Evolutionary conservation across 257 asterid genomes (phyloP), one percentile per base, ranked within the genome.

Genomic region (Gynochthodes officinalis): DNA sequence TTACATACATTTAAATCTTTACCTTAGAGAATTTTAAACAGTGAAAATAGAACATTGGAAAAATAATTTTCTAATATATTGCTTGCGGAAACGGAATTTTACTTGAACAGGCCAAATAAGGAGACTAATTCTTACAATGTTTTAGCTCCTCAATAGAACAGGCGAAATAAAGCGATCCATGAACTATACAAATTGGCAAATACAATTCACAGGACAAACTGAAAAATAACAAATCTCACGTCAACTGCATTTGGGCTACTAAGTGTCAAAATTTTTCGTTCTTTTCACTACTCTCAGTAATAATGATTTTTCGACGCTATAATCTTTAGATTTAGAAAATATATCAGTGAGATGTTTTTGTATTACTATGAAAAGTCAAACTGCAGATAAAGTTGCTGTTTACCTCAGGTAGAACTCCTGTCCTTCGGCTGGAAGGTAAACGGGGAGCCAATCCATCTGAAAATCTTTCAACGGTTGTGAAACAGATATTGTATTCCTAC

Each of bases 351-450:
- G 11, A 9, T 13, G 2, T 27, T 49, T 5, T 35, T 72, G 9
- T 4, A 32, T 19, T 62, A 48, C 57, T 5, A 44, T 65, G 25
- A 28, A 63, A 52, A 28, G 19, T 12, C 25, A n/a, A 64, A 64
- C 42, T 32, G n/a, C 8, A 0, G 32, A 53, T 23, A 30, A 23
- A 21, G 52, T 64, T 64, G 69, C 70, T 64, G 32, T 79, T 78
- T 90, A 95, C 99, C 97, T 90, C 93, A 5, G 99, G 99, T 64
- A 95, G 86, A 77, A 95, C 85, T 74, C 99, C 99, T 42, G 89
- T 82, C 72, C 39, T 85, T 79, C 79, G 83, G 79, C 85, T 83
- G 42, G 96, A 87, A 76, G 98, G 99, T 70, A 95, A 82, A 68
- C 76, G 84, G 64, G 97, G 84, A 75, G 74, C 78, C 35, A 89